phyloP scores from a whole-genome alignment of 345 rosid genomes.

The Gossypium sturtianum region DNA sequence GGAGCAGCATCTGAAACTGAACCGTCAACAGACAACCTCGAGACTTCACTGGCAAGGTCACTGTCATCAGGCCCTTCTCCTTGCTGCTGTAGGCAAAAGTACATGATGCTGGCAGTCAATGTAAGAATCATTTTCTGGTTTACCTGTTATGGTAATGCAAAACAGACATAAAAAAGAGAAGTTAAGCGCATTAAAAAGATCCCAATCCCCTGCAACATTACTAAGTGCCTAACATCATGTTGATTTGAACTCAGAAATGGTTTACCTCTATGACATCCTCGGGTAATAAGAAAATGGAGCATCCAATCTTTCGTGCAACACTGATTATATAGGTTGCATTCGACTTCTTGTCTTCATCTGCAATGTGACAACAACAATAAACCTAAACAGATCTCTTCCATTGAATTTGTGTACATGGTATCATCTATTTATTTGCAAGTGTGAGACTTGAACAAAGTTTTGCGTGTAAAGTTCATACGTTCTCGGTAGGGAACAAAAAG shows the following conservation, averaged over 20 bases:
- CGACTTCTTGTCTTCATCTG: conserved; percentile 93
- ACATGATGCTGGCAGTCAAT: conserved; percentile 88
- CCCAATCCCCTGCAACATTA: background rate
- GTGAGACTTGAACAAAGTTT: background rate
- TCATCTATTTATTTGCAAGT: background rate
- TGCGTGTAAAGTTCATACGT: background rate
- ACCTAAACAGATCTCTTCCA: conserved; percentile 1
- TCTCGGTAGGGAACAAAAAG: background rate
- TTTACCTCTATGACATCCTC: conserved; percentile 93
- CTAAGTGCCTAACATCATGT: background rate
- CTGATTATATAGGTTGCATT: conserved; percentile 94
- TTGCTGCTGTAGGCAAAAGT: conserved; percentile 75
- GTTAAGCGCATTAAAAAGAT: background rate
- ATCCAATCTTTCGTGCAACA: conserved; percentile 97
- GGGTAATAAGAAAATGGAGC: conserved; percentile 93
- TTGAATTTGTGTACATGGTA: background rate
- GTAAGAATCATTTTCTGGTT: conserved; percentile 96
- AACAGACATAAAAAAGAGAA: background rate
- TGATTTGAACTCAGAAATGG: background rate
- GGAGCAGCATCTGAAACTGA: conserved; percentile 13
- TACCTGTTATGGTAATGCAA: conserved; percentile 41
- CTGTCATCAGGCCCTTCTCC: conserved; percentile 36
- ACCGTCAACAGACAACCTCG: conserved; percentile 25
- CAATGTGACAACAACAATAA: conserved; percentile 23
- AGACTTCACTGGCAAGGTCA: conserved; percentile 28